Conservation (phyloP, 2,329 filamentous ascomycete genomes). For the Aspergillus nomiae region DNA sequence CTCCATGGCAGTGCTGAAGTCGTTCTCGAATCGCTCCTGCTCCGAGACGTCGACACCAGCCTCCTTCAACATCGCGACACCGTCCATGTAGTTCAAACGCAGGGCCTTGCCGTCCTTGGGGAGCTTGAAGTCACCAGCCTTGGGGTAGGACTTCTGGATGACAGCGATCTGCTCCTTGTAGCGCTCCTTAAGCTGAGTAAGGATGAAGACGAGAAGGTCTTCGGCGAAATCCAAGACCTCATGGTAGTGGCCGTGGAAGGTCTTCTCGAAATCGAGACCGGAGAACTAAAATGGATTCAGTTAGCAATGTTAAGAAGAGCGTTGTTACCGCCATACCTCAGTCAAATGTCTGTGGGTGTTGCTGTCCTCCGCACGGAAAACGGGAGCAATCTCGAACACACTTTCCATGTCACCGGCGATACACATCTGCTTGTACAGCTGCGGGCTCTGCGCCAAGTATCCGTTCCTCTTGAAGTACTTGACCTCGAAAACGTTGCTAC, state of each 20-base stretch:
- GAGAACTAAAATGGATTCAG: slow-evolving; percentile 44
- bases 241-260: slow-evolving; percentile 53
- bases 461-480: slow-evolving; percentile 87
- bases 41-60: slow-evolving; percentile 53
- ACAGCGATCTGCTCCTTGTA: slow-evolving; percentile 49
- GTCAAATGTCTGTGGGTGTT: slow-evolving; percentile 69
- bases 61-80: slow-evolving; percentile 50
- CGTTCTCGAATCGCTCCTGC: slow-evolving; percentile 51
- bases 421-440: slow-evolving; percentile 70
- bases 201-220: slow-evolving; percentile 52
- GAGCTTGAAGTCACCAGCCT: slow-evolving; percentile 53
- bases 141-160: slow-evolving; percentile 52
- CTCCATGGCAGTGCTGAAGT: slow-evolving; percentile 52
- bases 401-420: slow-evolving; percentile 65
- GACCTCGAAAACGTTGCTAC: slow-evolving; percentile 85
- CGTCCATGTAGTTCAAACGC: slow-evolving; percentile 53
- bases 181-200: slow-evolving; percentile 47
- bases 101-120: slow-evolving; percentile 53
- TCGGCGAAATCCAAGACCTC: slow-evolving; percentile 54
- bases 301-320: neutral
- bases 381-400: slow-evolving; percentile 66
- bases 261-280: slow-evolving; percentile 56
- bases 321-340: slow-evolving; percentile 46
- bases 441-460: slow-evolving; percentile 65
- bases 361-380: slow-evolving; percentile 69